A percentile compares a stretch with the other conserved stretches of the same genome.
Evolutionary conservation across 257 asterid genomes (phyloP).

Genomic region (Gentiana macrophylla): DNA sequence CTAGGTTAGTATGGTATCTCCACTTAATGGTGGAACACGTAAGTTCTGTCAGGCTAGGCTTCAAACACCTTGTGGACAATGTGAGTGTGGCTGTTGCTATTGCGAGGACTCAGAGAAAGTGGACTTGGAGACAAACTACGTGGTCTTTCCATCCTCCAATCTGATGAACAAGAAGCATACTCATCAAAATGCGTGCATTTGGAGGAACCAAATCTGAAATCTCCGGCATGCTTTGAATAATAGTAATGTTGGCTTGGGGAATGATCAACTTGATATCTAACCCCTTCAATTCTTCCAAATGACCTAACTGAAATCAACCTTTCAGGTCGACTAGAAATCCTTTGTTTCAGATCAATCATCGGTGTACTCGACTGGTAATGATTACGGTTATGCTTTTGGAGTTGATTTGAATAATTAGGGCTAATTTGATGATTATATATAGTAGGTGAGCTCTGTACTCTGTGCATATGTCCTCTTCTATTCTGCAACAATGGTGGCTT

Average conservation of each 20-base stretch:
- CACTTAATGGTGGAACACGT: too few species aligned
- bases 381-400: conserved; percentile 15
- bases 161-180: conserved; percentile 14
- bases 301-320: conserved; percentile 34
- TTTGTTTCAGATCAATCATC: conserved; percentile 22
- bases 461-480: conserved; percentile 28
- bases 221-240: conserved; percentile 27
- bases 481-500: conserved; percentile 13
- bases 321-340: conserved; percentile 23
- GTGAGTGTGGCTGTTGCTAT: conserved; percentile 3
- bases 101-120: conserved; percentile 22
- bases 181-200: conserved; percentile 30
- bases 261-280: conserved; percentile 38
- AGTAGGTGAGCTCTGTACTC: conserved; percentile 63
- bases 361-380: conserved; percentile 18
- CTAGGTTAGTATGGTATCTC: too few species aligned
- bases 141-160: conserved; percentile 24
- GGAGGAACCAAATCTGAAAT: conserved; percentile 18
- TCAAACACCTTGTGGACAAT: conserved; percentile 21
- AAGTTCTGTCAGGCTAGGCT: background rate
- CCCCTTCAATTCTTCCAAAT: conserved; percentile 36
- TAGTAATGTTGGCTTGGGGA: conserved; percentile 15
- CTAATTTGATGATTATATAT: conserved; percentile 25
- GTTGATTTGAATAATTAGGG: conserved; percentile 12
- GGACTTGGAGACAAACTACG: conserved; percentile 21